Conservation (phyloP, 805 yeast genomes). For the Lipomyces kockii region DNA sequence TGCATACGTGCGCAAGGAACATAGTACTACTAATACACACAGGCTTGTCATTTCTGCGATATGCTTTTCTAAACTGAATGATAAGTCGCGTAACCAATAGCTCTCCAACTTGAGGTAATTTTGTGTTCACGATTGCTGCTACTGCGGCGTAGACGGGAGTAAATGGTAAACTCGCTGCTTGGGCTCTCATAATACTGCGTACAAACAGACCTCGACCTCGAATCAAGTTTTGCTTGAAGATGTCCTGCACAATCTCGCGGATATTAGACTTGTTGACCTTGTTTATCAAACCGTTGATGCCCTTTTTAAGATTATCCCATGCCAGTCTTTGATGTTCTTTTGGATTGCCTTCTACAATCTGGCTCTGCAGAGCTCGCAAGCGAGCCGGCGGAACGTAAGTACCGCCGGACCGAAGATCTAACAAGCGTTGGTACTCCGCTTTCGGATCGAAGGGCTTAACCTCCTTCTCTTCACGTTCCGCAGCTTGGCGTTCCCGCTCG, state of each 20-base stretch:
- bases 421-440: conserved; percentile 48
- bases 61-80: conserved; percentile 61
- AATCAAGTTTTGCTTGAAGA: conserved; percentile 62
- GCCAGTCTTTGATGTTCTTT: conserved; percentile 55
- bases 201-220: conserved; percentile 67
- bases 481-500: conserved; percentile 37
- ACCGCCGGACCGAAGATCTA: conserved; percentile 52
- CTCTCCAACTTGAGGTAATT: conserved; percentile 71
- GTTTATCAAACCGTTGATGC: conserved; percentile 56
- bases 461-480: conserved; percentile 26
- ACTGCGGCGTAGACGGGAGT: conserved; percentile 63
- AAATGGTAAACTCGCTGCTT: conserved; percentile 49
- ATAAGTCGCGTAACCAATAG: conserved; percentile 58
- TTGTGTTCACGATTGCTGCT: conserved; percentile 63
- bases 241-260: conserved; percentile 52
- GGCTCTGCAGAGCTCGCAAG: conserved; percentile 51
- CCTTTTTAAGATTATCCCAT: conserved; percentile 61
- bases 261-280: conserved; percentile 55
- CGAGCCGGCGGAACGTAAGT: conserved; percentile 61
- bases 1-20: conserved; percentile 66
- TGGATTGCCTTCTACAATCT: conserved; percentile 44
- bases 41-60: conserved; percentile 52
- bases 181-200: conserved; percentile 61
- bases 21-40: conserved; percentile 51
- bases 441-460: conserved; percentile 40